Evolutionary conservation across 805 yeast genomes (phyloP).

Genomic region (Kodamaea neixiangensis): DNA sequence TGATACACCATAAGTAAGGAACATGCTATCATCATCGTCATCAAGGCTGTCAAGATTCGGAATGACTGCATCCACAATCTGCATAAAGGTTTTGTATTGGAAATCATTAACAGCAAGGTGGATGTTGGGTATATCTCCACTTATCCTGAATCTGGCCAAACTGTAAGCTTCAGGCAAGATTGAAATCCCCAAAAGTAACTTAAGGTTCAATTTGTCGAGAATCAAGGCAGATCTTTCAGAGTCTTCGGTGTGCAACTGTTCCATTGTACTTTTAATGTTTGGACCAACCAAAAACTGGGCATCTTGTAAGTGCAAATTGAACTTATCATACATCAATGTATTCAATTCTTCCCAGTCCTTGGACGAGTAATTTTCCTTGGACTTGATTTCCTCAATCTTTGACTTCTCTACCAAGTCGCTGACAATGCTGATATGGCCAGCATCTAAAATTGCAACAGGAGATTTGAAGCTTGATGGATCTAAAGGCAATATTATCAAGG

Average conservation of each 20-base stretch:
- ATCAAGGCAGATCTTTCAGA: conserved; percentile 56
- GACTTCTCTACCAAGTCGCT: conserved; percentile 79
- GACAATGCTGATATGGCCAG: conserved; percentile 86
- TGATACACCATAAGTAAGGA: conserved; percentile 32
- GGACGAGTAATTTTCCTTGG: conserved; percentile 55
- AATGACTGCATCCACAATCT: conserved; percentile 64
- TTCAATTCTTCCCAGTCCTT: conserved; percentile 78
- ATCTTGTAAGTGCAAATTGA: conserved; percentile 72
- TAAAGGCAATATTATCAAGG: conserved; percentile 82
- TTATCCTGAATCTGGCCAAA: conserved; percentile 68
- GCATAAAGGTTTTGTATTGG: conserved; percentile 88
- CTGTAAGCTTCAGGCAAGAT: conserved; percentile 80
- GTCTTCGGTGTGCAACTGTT: conserved; percentile 55
- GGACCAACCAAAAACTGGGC: conserved; percentile 90
- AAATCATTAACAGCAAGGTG: conserved; percentile 77
- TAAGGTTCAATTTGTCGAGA: conserved; percentile 73
- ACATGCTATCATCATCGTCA: conserved; percentile 34
- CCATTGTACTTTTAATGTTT: conserved; percentile 72
- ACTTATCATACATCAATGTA: conserved; percentile 86
- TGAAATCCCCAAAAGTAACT: conserved; percentile 74
- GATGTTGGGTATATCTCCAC: conserved; percentile 76
- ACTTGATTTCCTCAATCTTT: conserved; percentile 66
- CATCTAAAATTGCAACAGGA: conserved; percentile 90
- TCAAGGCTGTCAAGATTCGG: conserved; percentile 50
- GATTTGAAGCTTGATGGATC: conserved; percentile 78